Conservation (phyloP, 345 rosid species). For the Camelina laxa region DNA sequence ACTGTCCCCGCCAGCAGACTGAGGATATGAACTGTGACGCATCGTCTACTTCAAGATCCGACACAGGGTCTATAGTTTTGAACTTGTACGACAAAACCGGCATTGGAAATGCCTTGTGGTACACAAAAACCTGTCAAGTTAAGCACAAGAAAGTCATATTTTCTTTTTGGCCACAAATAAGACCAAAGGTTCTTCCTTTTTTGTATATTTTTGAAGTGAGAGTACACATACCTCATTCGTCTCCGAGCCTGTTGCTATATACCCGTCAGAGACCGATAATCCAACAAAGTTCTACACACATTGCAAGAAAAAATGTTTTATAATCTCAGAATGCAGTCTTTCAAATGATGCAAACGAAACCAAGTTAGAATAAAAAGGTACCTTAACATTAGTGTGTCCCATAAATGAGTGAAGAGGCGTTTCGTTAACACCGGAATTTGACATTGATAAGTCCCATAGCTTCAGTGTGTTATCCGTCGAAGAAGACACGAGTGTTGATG, state of each 20-base stretch:
- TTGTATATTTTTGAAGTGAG: neutral
- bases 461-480: conserved; percentile 93
- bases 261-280: conserved; percentile 90
- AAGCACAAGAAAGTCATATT: neutral
- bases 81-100: conserved; percentile 85
- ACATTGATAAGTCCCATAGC: conserved; percentile 89
- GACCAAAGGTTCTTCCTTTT: neutral
- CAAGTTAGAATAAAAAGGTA: conserved; percentile 23
- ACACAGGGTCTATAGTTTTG: conserved; percentile 57
- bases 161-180: neutral
- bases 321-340: neutral
- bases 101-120: conserved; percentile 98
- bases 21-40: conserved; percentile 63
- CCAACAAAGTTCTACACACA: conserved; percentile 90
- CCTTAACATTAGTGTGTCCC: conserved; percentile 93
- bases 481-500: conserved; percentile 75
- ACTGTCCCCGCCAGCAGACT: conserved; percentile 81
- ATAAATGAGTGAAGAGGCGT: conserved; percentile 80
- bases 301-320: neutral
- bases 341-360: neutral
- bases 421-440: conserved; percentile 69
- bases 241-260: conserved; percentile 97
- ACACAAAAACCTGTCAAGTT: conserved; percentile 77
- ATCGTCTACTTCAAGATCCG: conserved; percentile 55
- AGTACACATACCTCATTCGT: conserved; percentile 73